Evolutionary conservation across 2,329 filamentous ascomycete species (phyloP), one percentile per base, ranked within the genome.

Genomic region (Fusarium euwallaceae): DNA sequence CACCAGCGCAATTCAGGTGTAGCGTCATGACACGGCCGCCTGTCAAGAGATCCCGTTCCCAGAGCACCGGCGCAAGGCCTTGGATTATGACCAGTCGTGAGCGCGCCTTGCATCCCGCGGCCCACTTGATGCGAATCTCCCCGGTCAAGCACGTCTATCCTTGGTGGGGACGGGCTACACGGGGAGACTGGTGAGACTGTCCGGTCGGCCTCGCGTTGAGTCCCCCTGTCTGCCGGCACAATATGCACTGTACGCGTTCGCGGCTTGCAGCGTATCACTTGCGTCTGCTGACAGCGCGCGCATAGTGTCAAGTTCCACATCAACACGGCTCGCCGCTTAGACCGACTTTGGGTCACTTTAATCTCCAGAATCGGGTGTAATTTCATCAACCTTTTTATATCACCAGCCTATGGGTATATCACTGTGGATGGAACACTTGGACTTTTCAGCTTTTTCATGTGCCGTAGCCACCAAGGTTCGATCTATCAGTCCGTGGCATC

Each of bases 41-140:
- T 78, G 79, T 80, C 78, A 80, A 76, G 70, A 73, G 78, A 78
- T 80, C 76, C 79, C 73, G 75, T 77, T 77, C 74, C 79, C 79
- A 81, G 76, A 76, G 70, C 75, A 79, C 79, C 77, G 78, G 79
- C 72, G 73, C 79, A 75, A 66, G 64, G 55, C 68, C 71, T 70
- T 69, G 74, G 69, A 51, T 63, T 56, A 67, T 41, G 36, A 56
- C 60, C 71, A 59, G 39, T 69, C 72, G 67, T 70, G 71, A 72
- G 45, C 69, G 48, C 73, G 70, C 66, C 76, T 73, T 78, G 72
- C 71, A 78, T 79, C 75, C 71, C 70, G 71, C 68, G 74, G 71
- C 69, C 75, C 77, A 77, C 77, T 72, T 69, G 53, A 71, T 74
- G 64, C 41, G 64, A 76, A 77, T 75, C 73, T 73, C 75, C 76